A percentile compares a stretch with the other conserved stretches of the same genome.
phyloP scores from a whole-genome alignment of 192 early-diverging fungal species.

The Haplosporangium gracile region DNA sequence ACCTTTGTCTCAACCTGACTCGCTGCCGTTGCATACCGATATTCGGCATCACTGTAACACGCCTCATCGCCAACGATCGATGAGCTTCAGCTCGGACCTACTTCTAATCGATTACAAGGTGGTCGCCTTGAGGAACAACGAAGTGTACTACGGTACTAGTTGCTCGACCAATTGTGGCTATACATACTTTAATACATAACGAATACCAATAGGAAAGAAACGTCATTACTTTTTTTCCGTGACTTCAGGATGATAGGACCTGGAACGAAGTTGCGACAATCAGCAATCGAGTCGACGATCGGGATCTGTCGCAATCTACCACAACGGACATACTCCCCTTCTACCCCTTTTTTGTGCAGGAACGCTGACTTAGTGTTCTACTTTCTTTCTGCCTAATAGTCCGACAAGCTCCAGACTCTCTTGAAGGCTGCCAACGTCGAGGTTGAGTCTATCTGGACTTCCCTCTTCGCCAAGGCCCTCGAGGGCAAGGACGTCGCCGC shows the following conservation, averaged over 20 bases:
- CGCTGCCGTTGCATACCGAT: neutral
- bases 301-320: neutral
- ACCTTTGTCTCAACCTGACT: neutral
- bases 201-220: neutral
- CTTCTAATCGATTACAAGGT: too few species aligned
- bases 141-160: neutral
- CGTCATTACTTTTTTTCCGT: neutral
- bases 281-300: neutral
- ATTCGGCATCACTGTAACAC: neutral
- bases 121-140: too few species aligned
- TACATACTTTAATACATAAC: neutral
- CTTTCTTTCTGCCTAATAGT: constrained; percentile 60
- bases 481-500: constrained; percentile 91
- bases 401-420: constrained; percentile 94
- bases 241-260: neutral
- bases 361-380: neutral
- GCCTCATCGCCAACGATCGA: too few species aligned
- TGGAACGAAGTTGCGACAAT: neutral
- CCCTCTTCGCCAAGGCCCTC: constrained; percentile 98
- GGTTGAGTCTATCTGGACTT: constrained; percentile 96
- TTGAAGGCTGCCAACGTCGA: constrained; percentile 92
- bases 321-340: neutral
- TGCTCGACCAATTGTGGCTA: neutral
- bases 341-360: neutral
- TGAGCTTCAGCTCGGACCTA: too few species aligned